Conservation (phyloP, 2,329 filamentous ascomycete species). For the Pestalotiopsis sp. region DNA sequence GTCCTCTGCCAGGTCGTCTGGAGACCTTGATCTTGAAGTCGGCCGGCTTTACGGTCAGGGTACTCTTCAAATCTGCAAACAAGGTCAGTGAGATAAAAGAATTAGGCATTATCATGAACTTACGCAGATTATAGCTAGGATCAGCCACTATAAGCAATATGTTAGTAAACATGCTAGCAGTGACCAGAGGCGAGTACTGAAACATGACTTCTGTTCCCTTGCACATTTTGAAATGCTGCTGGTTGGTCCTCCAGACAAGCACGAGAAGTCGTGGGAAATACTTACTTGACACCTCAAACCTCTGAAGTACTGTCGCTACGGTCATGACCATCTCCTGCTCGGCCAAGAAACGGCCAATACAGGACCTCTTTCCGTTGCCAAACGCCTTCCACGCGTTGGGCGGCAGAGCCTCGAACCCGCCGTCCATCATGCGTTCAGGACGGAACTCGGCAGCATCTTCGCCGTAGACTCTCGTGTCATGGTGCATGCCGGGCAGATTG, state of each 20-base stretch:
- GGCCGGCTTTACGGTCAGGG: slow-evolving; percentile 3
- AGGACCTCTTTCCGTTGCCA: slow-evolving; percentile 70
- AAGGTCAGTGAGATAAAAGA: not conserved
- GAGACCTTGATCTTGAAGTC: slow-evolving; percentile 11
- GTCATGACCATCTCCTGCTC: slow-evolving; percentile 72
- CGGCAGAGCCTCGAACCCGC: slow-evolving; percentile 67
- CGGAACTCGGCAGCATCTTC: not conserved
- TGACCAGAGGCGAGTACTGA: too few relatives aligned
- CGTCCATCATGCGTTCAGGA: slow-evolving; percentile 74
- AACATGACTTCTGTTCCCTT: too few relatives aligned
- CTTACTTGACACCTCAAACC: slow-evolving; percentile 56
- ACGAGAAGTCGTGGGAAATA: too few relatives aligned
- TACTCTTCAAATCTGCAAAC: not conserved
- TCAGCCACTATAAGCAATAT: slow-evolving; percentile 44
- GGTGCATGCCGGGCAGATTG: not conserved
- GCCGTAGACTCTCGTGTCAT: slow-evolving; percentile 1
- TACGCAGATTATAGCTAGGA: slow-evolving; percentile 53
- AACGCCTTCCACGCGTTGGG: slow-evolving; percentile 73
- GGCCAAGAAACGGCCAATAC: slow-evolving; percentile 74
- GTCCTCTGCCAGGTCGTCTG: not conserved
- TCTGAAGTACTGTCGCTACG: slow-evolving; percentile 59
- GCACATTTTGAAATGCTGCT: too few relatives aligned
- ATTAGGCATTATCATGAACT: slow-evolving; percentile 37
- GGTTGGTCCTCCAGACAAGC: too few relatives aligned
- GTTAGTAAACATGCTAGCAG: not conserved